phyloP scores from a whole-genome alignment of 2,329 filamentous ascomycete genomes.

The Neofusicoccum ribis region DNA sequence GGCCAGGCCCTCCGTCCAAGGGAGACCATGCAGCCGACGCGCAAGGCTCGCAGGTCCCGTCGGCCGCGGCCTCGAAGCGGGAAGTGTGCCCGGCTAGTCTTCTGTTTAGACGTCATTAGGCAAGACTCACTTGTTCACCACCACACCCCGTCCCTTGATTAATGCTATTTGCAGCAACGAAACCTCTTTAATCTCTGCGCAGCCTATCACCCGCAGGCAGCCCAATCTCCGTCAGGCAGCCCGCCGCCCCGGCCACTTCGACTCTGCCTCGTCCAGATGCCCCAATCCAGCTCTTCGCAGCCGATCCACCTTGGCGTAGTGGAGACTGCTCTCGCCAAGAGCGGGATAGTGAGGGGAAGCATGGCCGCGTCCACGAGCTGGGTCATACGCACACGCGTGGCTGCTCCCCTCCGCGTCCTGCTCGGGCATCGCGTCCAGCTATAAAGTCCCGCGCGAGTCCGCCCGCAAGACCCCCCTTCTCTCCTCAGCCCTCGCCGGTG shows the following conservation, averaged over 20 bases:
- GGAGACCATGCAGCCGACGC: not conserved
- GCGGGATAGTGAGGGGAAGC: slow-evolving; percentile 12
- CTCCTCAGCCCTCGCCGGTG: not conserved
- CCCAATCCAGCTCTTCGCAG: not conserved
- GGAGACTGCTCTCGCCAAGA: slow-evolving; percentile 1
- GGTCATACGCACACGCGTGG: not conserved
- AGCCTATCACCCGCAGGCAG: not conserved
- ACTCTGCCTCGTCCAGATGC: not conserved
- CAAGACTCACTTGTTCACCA: not conserved
- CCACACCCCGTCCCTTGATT: not conserved
- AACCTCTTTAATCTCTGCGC: slow-evolving; percentile 1
- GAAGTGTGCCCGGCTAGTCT: not conserved
- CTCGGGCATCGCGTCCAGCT: no score
- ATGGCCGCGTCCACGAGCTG: not conserved
- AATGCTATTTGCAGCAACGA: slow-evolving; percentile 6
- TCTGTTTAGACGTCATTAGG: not conserved
- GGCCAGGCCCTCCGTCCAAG: not conserved
- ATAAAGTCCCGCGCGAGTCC: not conserved
- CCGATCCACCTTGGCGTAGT: slow-evolving; percentile 10
- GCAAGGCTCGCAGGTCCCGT: not conserved
- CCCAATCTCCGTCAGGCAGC: not conserved
- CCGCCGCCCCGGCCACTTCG: not conserved
- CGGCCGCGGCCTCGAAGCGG: slow-evolving; percentile 4
- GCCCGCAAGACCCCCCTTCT: not conserved
- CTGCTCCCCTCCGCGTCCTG: not conserved